These are phyloP conservation scores for Berberis vulgaris DNA, from an alignment of 164 flowering plant genomes.

Conservation along the genomic window DNA sequence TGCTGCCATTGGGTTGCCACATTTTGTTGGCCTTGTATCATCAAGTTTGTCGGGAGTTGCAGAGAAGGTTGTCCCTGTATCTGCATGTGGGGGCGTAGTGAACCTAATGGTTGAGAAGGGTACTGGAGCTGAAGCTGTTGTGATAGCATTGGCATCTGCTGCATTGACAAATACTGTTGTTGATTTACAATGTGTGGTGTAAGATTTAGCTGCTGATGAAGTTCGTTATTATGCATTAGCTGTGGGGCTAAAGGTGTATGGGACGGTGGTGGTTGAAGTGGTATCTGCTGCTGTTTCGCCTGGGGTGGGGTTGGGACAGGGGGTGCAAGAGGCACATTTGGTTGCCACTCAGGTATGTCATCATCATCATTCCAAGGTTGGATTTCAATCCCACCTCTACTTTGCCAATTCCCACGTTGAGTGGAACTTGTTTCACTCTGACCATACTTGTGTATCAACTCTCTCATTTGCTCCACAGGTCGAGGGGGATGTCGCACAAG, in stretches of 20 bases:
- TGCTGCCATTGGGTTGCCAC: too few species aligned
- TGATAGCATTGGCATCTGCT: not conserved
- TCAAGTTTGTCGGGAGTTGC: too few species aligned
- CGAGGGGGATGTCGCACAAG: slow-evolving; percentile 15
- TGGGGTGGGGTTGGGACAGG: too few species aligned
- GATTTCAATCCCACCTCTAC: slow-evolving; percentile 17
- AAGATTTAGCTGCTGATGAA: slow-evolving; percentile 17
- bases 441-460: slow-evolving; percentile 75
- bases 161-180: slow-evolving; percentile 5
- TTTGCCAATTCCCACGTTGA: slow-evolving; percentile 26
- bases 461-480: slow-evolving; percentile 63
- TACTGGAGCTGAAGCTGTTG: not conserved
- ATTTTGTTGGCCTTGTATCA: too few species aligned
- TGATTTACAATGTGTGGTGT: slow-evolving; percentile 18
- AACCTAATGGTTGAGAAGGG: not conserved
- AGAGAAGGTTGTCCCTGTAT: too few species aligned
- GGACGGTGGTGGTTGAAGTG: slow-evolving; percentile 28
- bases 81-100: too few species aligned
- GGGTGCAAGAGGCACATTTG: slow-evolving; percentile 19
- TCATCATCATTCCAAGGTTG: slow-evolving; percentile 70
- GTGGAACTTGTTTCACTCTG: slow-evolving; percentile 15
- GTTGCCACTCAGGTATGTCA: slow-evolving; percentile 97
- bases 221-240: slow-evolving; percentile 3
- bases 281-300: slow-evolving; percentile 20
- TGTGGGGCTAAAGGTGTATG: slow-evolving; percentile 10